Conservation (phyloP, 2,329 filamentous ascomycete genomes). For the Aotearoamyces nothofagi region DNA sequence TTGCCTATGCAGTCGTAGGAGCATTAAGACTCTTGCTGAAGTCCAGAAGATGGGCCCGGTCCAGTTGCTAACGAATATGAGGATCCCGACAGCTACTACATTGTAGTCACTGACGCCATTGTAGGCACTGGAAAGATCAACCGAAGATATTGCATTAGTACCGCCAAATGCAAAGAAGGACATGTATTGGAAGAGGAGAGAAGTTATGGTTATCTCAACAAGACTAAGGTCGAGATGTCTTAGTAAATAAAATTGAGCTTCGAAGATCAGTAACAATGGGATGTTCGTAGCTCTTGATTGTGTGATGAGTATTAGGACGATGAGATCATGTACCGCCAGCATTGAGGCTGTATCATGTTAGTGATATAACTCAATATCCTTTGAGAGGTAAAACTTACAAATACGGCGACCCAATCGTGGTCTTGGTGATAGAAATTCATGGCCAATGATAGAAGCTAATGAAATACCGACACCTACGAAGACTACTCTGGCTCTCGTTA, state of each 20-base stretch:
- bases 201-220: constrained; percentile 50
- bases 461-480: constrained; percentile 28
- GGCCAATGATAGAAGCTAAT: constrained; percentile 19
- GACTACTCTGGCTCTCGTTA: constrained; percentile 25
- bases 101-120: constrained; percentile 80
- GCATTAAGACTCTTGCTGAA: constrained; percentile 44
- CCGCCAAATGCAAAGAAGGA: constrained; percentile 86
- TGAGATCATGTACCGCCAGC: constrained; percentile 53
- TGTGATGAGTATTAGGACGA: constrained; percentile 68
- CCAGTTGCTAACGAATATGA: constrained; percentile 88
- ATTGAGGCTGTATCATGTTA: too few relatives aligned
- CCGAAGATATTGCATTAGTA: constrained; percentile 88
- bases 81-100: constrained; percentile 59
- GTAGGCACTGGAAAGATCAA: constrained; percentile 88
- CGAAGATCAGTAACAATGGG: constrained; percentile 67
- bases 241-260: constrained; percentile 40
- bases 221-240: constrained; percentile 30
- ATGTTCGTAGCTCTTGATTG: constrained; percentile 78
- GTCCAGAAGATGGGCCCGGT: constrained; percentile 81
- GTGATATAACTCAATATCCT: too few relatives aligned
- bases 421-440: too few relatives aligned
- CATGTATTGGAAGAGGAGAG: constrained; percentile 62
- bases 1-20: constrained; percentile 25
- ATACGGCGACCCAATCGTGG: too few relatives aligned
- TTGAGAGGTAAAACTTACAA: too few relatives aligned